A percentile compares a stretch with the other conserved stretches of the same genome.
phyloP scores from a whole-genome alignment of 2,329 filamentous ascomycete species.

The Tolypocladium nubicola region DNA sequence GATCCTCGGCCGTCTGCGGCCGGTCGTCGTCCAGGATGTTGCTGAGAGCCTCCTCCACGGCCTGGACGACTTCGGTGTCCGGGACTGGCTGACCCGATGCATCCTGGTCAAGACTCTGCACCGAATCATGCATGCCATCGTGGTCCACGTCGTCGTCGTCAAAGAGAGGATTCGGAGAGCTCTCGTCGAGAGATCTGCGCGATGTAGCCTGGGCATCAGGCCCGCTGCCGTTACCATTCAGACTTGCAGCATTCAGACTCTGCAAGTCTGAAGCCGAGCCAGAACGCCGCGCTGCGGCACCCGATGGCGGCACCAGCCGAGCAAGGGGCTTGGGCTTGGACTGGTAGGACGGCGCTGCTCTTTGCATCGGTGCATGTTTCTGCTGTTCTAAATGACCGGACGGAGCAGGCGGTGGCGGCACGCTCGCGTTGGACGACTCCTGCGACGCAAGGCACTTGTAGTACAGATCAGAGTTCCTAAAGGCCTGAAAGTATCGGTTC shows the following conservation, averaged over 20 bases:
- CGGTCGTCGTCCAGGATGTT: slow-evolving; percentile 80
- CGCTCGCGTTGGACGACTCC: slow-evolving; percentile 44
- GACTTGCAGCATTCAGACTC: slow-evolving; percentile 18
- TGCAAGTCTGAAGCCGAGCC: slow-evolving; percentile 39
- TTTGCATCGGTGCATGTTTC: slow-evolving; percentile 11
- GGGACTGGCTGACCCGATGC: slow-evolving; percentile 41
- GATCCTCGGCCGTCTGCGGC: slow-evolving; percentile 51
- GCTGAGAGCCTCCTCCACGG: slow-evolving; percentile 84
- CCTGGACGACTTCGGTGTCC: slow-evolving; percentile 75
- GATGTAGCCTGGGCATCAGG: slow-evolving; percentile 29
- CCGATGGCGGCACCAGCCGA: slow-evolving; percentile 26
- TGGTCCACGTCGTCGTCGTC: slow-evolving; percentile 73
- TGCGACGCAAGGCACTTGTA: slow-evolving; percentile 93
- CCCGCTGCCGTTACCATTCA: slow-evolving; percentile 26
- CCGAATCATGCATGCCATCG: slow-evolving; percentile 59
- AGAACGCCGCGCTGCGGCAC: slow-evolving; percentile 27
- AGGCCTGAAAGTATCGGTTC: slow-evolving; percentile 66
- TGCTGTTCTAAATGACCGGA: neutral
- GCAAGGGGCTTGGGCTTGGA: slow-evolving; percentile 31
- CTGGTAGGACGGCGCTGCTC: slow-evolving; percentile 26
- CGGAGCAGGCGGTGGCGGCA: slow-evolving; percentile 2
- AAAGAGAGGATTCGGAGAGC: slow-evolving; percentile 46
- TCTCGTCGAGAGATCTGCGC: slow-evolving; percentile 63
- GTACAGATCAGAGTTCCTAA: slow-evolving; percentile 88
- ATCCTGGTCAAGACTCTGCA: slow-evolving; percentile 70